A percentile compares a stretch with the other conserved stretches of the same genome.
Conservation (phyloP, 495 filamentous ascomycete genomes). For the Trichocladium uniseriatum region DNA sequence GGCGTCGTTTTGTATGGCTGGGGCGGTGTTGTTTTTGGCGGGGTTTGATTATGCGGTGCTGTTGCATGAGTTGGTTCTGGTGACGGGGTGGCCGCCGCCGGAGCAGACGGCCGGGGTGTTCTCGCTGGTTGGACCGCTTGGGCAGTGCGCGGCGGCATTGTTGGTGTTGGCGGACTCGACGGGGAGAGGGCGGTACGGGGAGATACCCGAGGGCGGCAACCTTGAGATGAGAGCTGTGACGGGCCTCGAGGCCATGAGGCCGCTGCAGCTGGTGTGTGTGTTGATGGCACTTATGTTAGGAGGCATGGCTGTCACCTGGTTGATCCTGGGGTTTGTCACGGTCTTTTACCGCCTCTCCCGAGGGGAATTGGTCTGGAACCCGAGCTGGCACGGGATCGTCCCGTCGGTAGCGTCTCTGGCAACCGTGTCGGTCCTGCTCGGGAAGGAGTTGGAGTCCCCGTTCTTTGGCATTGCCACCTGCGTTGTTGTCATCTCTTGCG, state of each 20-base stretch:
- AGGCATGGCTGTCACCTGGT: constrained; percentile 8
- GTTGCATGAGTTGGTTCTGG: constrained; percentile 12
- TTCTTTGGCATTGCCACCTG: constrained; percentile 10
- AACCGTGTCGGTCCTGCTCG: constrained; percentile 1
- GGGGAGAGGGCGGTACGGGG: not conserved
- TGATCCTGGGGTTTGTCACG: constrained; percentile 6
- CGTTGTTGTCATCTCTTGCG: constrained; percentile 1
- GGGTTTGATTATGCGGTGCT: constrained; percentile 5
- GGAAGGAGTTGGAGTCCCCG: not conserved
- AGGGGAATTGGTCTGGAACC: constrained; percentile 6
- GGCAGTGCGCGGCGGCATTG: constrained; percentile 9
- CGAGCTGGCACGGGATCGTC: constrained; percentile 5
- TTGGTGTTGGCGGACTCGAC: constrained; percentile 6
- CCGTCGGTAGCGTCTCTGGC: constrained; percentile 5
- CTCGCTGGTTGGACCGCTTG: constrained; percentile 8
- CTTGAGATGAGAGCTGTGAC: not conserved
- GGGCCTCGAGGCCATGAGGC: not conserved
- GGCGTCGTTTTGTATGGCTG: constrained; percentile 1
- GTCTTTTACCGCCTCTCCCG: not conserved
- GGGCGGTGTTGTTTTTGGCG: constrained; percentile 5
- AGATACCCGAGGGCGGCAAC: not conserved
- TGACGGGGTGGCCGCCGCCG: constrained; percentile 5
- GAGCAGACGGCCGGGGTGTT: constrained; percentile 5
- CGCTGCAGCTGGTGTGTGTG: constrained; percentile 2
- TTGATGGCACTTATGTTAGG: constrained; percentile 7